Conservation (phyloP, 352 stramenopile genomes). For the Phytopythium oedochilum region DNA sequence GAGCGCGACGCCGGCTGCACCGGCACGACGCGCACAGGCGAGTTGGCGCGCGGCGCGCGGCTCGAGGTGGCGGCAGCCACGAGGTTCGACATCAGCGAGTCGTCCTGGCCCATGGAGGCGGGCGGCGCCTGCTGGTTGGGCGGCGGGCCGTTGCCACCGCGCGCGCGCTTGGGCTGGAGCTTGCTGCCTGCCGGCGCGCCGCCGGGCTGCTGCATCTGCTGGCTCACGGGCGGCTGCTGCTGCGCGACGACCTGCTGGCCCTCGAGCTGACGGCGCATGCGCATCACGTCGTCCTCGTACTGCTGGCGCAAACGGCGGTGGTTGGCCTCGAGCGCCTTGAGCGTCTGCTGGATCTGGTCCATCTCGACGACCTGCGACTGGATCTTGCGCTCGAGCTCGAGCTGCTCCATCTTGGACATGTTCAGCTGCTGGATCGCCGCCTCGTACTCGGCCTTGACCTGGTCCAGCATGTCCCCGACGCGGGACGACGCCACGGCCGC, state of each 20-base stretch:
- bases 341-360: constrained; percentile 86
- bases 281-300: constrained; percentile 84
- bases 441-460: constrained; percentile 83
- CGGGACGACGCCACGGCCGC: constrained; percentile 30
- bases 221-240: constrained; percentile 20
- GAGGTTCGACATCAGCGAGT: constrained; percentile 66
- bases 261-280: constrained; percentile 79
- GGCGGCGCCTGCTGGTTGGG: constrained; percentile 12
- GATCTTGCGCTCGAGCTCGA: constrained; percentile 87
- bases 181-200: constrained; percentile 19
- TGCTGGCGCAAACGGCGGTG: constrained; percentile 79
- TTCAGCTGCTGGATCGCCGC: constrained; percentile 81
- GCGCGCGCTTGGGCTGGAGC: constrained; percentile 50
- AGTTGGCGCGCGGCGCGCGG: constrained; percentile 40
- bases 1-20: constrained; percentile 69
- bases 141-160: constrained; percentile 2
- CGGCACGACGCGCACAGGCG: constrained; percentile 58
- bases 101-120: constrained; percentile 32
- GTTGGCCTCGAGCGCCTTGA: constrained; percentile 81
- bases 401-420: constrained; percentile 85
- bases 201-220: constrained; percentile 23
- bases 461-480: constrained; percentile 80
- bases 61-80: constrained; percentile 46
- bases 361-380: constrained; percentile 84
- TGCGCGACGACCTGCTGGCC: constrained; percentile 27